Evolutionary conservation across 2,329 filamentous ascomycete species (phyloP).

Genomic region (Parastagonospora avenae): DNA sequence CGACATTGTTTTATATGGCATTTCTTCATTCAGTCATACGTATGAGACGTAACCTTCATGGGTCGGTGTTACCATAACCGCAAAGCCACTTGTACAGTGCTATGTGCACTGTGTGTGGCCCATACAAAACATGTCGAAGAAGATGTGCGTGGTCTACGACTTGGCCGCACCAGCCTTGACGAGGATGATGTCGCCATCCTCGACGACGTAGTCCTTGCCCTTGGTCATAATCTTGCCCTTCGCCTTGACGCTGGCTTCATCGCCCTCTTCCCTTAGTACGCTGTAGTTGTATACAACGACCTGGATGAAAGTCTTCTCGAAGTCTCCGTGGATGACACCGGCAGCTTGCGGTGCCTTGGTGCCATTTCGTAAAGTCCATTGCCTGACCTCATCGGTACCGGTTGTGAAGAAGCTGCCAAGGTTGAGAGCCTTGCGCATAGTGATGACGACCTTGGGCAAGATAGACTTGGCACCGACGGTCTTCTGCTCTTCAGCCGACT

Average conservation of each 20-base stretch:
- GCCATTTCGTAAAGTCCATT: conserved; percentile 96
- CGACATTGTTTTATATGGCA: no score
- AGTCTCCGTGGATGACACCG: conserved; percentile 97
- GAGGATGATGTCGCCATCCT: conserved; percentile 81
- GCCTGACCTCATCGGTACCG: conserved; percentile 91
- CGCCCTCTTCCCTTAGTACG: conserved; percentile 80
- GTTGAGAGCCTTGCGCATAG: conserved; percentile 91
- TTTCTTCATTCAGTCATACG: no score
- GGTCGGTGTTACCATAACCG: not conserved
- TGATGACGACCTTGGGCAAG: conserved; percentile 86
- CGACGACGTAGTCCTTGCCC: conserved; percentile 93
- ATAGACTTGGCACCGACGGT: conserved; percentile 83
- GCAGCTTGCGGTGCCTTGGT: conserved; percentile 98
- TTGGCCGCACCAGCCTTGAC: conserved; percentile 91
- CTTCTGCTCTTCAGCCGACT: conserved; percentile 85
- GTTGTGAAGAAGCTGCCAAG: conserved; percentile 97
- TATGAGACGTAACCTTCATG: no score
- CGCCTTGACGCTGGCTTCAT: conserved; percentile 85
- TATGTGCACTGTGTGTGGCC: not conserved
- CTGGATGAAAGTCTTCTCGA: conserved; percentile 99
- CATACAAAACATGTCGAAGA: not conserved
- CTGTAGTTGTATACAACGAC: conserved; percentile 90
- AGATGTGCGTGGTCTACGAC: conserved; percentile 50
- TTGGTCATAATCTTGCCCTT: conserved; percentile 98
- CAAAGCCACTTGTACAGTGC: not conserved